Evolutionary conservation across 2,329 filamentous ascomycete genomes (phyloP), one percentile per base, ranked within the genome.

Genomic region (Talaromyces sp.): DNA sequence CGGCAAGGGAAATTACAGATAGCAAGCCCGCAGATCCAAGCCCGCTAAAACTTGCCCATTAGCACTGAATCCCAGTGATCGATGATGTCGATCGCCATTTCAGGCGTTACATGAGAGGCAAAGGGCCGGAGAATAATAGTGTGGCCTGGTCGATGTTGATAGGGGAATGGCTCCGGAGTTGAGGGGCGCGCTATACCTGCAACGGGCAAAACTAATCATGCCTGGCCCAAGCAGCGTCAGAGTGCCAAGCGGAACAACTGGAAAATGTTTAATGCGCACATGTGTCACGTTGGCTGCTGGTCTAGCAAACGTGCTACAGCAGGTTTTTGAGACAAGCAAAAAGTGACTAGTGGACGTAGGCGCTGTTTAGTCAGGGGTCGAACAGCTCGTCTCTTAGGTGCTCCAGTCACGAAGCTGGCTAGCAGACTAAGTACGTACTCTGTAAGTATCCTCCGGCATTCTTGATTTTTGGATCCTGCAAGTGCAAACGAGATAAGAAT

Each of bases 41-140:
- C 14, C 14, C 6, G 21, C n/a, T n/a, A 27, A 27, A 52, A 11
- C 27, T 26, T n/a, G 11, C 49, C 49, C 6, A 21, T 17, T 27
- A 17, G 24, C 19, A 1, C 21, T n/a, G 8, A 43, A 17, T 55
- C 19, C 26, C 53, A n/a, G 10, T 24, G 26, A 55, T 55, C n/a
- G 31, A 35, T 43, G 35, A 55, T 55, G 53, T 41, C 53, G 49
- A 52, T 52, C 49, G 49, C 49, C 27, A 52, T 52, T 52, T 52
- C 27, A 19, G 24, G 49, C 27, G 49, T 52, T 52, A 52, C 49
- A 52, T 52, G 43, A 46, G 43, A 24, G 21, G 19, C 19, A 13
- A 46, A 46, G 43, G 21, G 19, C 43, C 43, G 43, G 43, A 46
- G 43, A 46, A 46, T 46, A 46, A 8, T 46, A 46, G 43, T 46